phyloP scores from a whole-genome alignment of 805 yeast genomes.

The Ogataea neopini region DNA sequence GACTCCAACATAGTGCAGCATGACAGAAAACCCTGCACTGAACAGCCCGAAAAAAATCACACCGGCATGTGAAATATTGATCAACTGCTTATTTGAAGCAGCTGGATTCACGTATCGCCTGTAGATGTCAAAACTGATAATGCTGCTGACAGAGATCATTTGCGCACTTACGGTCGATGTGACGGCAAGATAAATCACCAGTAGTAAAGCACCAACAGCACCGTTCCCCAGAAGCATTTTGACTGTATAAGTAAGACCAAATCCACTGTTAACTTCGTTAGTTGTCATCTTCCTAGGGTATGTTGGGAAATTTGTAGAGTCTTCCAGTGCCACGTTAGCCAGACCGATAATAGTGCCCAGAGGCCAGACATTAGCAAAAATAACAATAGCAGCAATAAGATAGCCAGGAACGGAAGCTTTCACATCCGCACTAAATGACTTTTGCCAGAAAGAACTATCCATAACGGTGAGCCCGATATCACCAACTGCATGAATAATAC shows the following conservation, averaged over 20 bases:
- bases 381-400: conserved; percentile 35
- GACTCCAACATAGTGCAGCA: conserved; percentile 38
- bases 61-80: conserved; percentile 42
- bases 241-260: conserved; percentile 35
- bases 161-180: conserved; percentile 45
- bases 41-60: conserved; percentile 42
- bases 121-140: conserved; percentile 48
- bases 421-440: conserved; percentile 39
- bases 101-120: conserved; percentile 43
- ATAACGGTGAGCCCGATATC: conserved; percentile 40
- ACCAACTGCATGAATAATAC: conserved; percentile 38
- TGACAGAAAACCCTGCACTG: conserved; percentile 41
- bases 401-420: conserved; percentile 42
- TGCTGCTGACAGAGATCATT: conserved; percentile 41
- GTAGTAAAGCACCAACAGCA: conserved; percentile 36
- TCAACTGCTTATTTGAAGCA: conserved; percentile 44
- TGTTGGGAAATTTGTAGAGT: conserved; percentile 33
- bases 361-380: conserved; percentile 39
- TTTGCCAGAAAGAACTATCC: conserved; percentile 45
- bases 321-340: conserved; percentile 34
- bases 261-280: conserved; percentile 34
- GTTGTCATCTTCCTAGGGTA: conserved; percentile 36
- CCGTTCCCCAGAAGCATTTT: conserved; percentile 37
- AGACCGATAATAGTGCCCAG: conserved; percentile 40
- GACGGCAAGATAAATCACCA: conserved; percentile 41